Evolutionary conservation across 2,329 filamentous ascomycete species (phyloP), one percentile per base, ranked within the genome.

Genomic region (Alternaria novae-zelandiae): DNA sequence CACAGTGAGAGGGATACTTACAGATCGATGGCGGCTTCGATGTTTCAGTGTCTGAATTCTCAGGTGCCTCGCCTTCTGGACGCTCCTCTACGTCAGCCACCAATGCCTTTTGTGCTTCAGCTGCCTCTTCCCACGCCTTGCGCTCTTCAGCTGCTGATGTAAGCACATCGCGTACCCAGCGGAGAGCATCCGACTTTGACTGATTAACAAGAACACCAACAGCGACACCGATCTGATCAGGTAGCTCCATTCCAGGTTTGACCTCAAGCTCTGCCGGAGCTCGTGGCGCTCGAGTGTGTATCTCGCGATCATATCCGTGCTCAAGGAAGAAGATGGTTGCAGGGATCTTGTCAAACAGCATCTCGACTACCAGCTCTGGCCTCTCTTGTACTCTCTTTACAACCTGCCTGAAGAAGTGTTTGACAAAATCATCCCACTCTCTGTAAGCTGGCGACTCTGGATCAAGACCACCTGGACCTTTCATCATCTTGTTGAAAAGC

Each of bases 321-420:
- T 98, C 94, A 6, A 99, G 86, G 76, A 93, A 98, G 80, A 92
- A 93, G 1, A 93, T 87, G 0, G 93, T 97, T 49, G 88, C 87
- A 55, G 89, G 90, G 61, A 94, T 91, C 80, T 99, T 99, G 79
- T 92, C 97, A 80, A 99, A 99, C 13, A 99, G 85, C 86, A 99
- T 88, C 80, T 99, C 96, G 1, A 96, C 90, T 54, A 97, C 86
- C 44, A 97, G 84, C 66, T 95, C 92, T 0, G 94, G 94, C 46
- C 94, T 88, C 70, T 97, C 89, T 65, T 96, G 88, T 2, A 98
- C 86, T 81, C 96, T 97, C 74, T 91, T 94, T 58, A 93, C 86
- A 67, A 95, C 91, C 74, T 90, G 91, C 70, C 90, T 89, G 68
- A 97, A 87, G 43, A 98, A 86, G 73, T 97, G 94, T 78, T 90